Base-by-base conservation (phyloP, 176 grass and related monocot genomes). In the Musa beccarii region DNA sequence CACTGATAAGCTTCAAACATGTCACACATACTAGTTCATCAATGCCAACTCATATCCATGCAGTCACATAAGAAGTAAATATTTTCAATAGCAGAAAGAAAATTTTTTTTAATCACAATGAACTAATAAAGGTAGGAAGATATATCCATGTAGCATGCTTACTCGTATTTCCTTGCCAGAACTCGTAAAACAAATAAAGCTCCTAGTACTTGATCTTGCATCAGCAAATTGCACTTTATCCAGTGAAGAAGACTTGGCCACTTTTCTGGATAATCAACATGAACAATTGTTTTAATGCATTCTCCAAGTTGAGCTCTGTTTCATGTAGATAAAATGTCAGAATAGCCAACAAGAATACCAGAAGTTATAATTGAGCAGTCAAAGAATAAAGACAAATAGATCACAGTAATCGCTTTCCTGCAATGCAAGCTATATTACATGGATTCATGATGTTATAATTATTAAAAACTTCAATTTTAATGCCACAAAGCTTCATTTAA, bases 261-360 rank as follows among this genome's bases (percentile, higher is more conserved):
- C 75, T 93, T 88, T 75, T 97, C 90, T 1, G 94, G 94, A 75
- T 97, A 97, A 80, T 97, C 94, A 26, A 77, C 77, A 87, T 91
- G 94, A 50, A 97, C 87, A 80, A 93, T 89, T 19, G 94, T 97
- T 87, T 97, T 97, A 76, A 97, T 93, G 87, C 90, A 92, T 88
- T 97, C 94, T 23, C 94, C 94, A 72, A 97, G 87, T 51, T 97
- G 94, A 43, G 88, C 85, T 85, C 94, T 97, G 69, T 77, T 53
- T 73, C 17, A 73, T 53, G 13, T 16, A 52, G 14, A 80, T 43
- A 43, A 50, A 64, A 9, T 19, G 1, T 25, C 7, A 73, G 56
- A 70, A 10, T 34, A 70, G 17, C 68, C 21, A 52, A 51, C 16
- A 70, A 69, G 10, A 69, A 5, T 23, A 25, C 25, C 15, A 69